Conservation (phyloP, 2,329 filamentous ascomycete species). For the Phyllosticta paracitricarpa region DNA sequence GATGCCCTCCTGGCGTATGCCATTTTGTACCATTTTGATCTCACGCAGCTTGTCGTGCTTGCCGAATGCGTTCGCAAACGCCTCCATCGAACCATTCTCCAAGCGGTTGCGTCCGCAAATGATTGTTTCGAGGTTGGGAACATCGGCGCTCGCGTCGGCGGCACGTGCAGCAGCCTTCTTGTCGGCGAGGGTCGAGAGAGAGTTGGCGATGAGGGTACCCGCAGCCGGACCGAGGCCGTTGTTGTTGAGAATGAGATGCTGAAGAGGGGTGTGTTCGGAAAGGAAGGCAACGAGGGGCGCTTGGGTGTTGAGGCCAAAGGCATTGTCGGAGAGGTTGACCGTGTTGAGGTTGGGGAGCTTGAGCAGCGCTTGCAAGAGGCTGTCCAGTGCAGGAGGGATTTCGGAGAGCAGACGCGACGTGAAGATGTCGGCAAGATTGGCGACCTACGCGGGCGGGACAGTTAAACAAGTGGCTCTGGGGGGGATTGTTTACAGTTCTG, state of each 20-base stretch:
- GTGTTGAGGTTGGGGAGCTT: slow-evolving; percentile 80
- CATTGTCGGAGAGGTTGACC: slow-evolving; percentile 94
- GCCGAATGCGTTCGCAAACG: slow-evolving; percentile 81
- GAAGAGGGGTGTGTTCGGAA: slow-evolving; percentile 75
- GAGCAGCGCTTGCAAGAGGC: slow-evolving; percentile 75
- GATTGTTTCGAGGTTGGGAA: slow-evolving; percentile 86
- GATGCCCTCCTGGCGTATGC: slow-evolving; percentile 90
- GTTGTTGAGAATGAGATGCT: slow-evolving; percentile 95
- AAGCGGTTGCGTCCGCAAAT: slow-evolving; percentile 93
- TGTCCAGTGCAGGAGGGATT: slow-evolving; percentile 81
- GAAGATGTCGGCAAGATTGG: slow-evolving; percentile 95
- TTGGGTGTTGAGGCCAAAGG: slow-evolving; percentile 91
- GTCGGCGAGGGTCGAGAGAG: slow-evolving; percentile 69
- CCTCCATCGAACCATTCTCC: slow-evolving; percentile 91
- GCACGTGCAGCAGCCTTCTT: slow-evolving; percentile 74
- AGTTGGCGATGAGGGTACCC: slow-evolving; percentile 79
- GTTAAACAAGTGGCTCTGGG: not conserved
- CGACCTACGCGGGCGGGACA: slow-evolving; percentile 40
- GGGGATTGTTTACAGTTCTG: not conserved
- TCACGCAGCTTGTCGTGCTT: slow-evolving; percentile 71
- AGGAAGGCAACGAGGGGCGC: slow-evolving; percentile 89
- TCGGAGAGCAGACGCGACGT: slow-evolving; percentile 87
- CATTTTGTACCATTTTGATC: slow-evolving; percentile 97
- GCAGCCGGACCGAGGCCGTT: slow-evolving; percentile 91
- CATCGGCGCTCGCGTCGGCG: slow-evolving; percentile 48